Conservation (phyloP, 129 eudicot genomes). For the Ambrosia artemisiifolia region DNA sequence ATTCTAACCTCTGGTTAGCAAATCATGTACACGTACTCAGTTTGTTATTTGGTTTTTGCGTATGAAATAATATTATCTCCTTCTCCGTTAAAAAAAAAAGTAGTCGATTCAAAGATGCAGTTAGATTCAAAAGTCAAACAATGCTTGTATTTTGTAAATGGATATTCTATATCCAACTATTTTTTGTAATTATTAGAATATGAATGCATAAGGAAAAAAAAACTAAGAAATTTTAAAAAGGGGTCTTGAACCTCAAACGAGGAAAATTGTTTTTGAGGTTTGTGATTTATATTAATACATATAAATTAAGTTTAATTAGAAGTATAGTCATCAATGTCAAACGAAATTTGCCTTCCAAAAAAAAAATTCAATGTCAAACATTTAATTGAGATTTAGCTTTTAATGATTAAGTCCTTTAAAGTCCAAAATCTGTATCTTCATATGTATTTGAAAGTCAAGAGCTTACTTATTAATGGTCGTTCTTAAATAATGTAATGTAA, state of each 20-base stretch:
- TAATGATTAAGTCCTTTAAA: neutral
- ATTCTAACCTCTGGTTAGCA: too few relatives aligned
- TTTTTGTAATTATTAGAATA: too few relatives aligned
- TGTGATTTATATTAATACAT: constrained; percentile 15
- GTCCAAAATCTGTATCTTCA: neutral
- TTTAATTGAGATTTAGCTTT: neutral
- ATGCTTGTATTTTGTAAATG: too few relatives aligned
- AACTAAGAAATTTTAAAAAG: constrained; percentile 97
- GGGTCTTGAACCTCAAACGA: constrained; percentile 98
- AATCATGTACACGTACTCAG: too few relatives aligned
- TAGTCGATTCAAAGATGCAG: too few relatives aligned
- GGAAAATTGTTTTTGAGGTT: constrained; percentile 88
- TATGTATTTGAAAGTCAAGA: neutral
- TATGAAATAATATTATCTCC: too few relatives aligned
- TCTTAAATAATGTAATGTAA: neutral
- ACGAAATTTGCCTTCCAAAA: too few relatives aligned
- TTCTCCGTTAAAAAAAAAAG: too few relatives aligned
- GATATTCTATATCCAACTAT: too few relatives aligned
- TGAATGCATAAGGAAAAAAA: too few relatives aligned
- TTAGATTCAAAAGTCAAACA: too few relatives aligned
- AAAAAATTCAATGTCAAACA: neutral
- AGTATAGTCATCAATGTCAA: neutral
- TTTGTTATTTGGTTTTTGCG: too few relatives aligned
- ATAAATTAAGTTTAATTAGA: neutral
- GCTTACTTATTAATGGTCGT: neutral